phyloP scores from a whole-genome alignment of 2,329 filamentous ascomycete species.

The Microascus cirrosus region DNA sequence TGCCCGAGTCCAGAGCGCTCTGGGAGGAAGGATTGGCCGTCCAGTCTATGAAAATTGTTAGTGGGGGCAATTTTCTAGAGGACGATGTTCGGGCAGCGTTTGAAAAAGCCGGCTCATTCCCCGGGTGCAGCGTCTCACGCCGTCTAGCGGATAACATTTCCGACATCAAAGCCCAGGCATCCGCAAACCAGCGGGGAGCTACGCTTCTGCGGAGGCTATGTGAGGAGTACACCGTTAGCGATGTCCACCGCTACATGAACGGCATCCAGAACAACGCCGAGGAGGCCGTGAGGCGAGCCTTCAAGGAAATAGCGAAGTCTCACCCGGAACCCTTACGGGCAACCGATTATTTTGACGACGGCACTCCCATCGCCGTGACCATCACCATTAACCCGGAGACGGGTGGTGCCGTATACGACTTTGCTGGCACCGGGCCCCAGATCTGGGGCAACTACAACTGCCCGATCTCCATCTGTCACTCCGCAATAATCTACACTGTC shows the following conservation, averaged over 20 bases:
- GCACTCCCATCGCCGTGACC: slow-evolving; percentile 62
- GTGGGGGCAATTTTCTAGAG: slow-evolving; percentile 67
- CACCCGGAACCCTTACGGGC: slow-evolving; percentile 61
- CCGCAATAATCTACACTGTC: slow-evolving; percentile 76
- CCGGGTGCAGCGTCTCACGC: slow-evolving; percentile 67
- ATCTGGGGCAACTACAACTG: slow-evolving; percentile 76
- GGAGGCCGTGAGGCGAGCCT: slow-evolving; percentile 57
- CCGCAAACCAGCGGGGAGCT: slow-evolving; percentile 77
- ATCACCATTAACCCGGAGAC: slow-evolving; percentile 64
- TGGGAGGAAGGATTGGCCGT: slow-evolving; percentile 32
- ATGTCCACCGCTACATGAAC: slow-evolving; percentile 76
- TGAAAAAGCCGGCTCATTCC: slow-evolving; percentile 59
- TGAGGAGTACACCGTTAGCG: slow-evolving; percentile 64
- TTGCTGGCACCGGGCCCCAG: slow-evolving; percentile 67
- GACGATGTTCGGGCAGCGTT: slow-evolving; percentile 62
- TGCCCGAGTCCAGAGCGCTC: slow-evolving; percentile 55
- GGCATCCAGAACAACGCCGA: slow-evolving; percentile 74
- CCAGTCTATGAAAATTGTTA: slow-evolving; percentile 47
- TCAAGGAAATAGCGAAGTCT: slow-evolving; percentile 58
- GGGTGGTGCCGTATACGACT: slow-evolving; percentile 72
- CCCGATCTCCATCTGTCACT: slow-evolving; percentile 70
- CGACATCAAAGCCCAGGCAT: slow-evolving; percentile 73
- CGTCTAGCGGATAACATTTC: slow-evolving; percentile 74
- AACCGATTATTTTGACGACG: slow-evolving; percentile 76
- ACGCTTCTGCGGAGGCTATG: slow-evolving; percentile 68